phyloP scores from a whole-genome alignment of 2,329 filamentous ascomycete genomes.

The Fusarium sp. region DNA sequence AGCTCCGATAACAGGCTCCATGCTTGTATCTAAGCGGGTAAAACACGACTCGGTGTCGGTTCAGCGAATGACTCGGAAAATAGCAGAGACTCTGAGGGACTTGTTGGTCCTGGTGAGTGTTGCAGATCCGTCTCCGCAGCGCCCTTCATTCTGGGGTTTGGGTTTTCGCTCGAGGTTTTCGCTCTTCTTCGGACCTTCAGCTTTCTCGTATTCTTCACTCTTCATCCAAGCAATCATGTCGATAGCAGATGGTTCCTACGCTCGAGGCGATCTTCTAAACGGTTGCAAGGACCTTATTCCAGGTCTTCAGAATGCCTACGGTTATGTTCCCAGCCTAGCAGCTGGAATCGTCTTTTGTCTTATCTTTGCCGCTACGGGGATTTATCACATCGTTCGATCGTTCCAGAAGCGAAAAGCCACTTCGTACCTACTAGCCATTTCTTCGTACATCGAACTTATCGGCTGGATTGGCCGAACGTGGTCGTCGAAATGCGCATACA shows the following conservation, averaged over 20 bases:
- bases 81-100: background rate
- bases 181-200: background rate
- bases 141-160: background rate
- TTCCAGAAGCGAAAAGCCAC: conserved; percentile 32
- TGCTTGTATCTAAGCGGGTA: background rate
- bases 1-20: background rate
- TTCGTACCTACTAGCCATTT: conserved; percentile 28
- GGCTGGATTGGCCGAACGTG: conserved; percentile 61
- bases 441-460: conserved; percentile 50
- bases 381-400: conserved; percentile 33
- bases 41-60: background rate
- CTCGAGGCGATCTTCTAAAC: conserved; percentile 32
- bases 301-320: conserved; percentile 32
- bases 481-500: conserved; percentile 60
- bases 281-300: conserved; percentile 31
- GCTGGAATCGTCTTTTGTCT: conserved; percentile 34
- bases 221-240: conserved; percentile 5
- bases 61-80: background rate
- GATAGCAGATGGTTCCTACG: conserved; percentile 22
- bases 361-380: conserved; percentile 20
- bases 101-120: conserved; percentile 4
- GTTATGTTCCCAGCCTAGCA: conserved; percentile 33
- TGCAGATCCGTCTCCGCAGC: background rate
- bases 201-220: background rate
- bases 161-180: background rate